phyloP scores from a whole-genome alignment of 2,329 filamentous ascomycete genomes.

The Coccinonectria pachysandricola region DNA sequence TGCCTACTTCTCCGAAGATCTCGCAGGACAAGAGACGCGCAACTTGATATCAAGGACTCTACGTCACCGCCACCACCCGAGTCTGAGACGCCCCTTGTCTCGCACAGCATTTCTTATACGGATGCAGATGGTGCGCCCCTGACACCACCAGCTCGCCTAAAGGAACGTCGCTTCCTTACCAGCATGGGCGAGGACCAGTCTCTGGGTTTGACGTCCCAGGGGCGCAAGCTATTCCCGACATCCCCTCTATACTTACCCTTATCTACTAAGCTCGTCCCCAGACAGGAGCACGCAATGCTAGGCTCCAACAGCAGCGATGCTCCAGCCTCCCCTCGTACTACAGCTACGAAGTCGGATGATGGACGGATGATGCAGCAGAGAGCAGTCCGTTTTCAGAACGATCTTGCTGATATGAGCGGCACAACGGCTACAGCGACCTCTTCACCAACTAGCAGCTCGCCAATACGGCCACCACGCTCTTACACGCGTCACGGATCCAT shows the following conservation, averaged over 20 bases:
- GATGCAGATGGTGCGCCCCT: constrained; percentile 18
- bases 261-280: too few relatives aligned
- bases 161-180: constrained; percentile 33
- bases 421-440: constrained; percentile 1
- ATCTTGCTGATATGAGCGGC: too few relatives aligned
- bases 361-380: constrained; percentile 3
- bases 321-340: too few relatives aligned
- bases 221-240: too few relatives aligned
- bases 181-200: not conserved
- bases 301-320: too few relatives aligned
- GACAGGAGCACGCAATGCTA: too few relatives aligned
- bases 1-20: constrained; percentile 25
- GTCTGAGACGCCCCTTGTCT: constrained; percentile 33
- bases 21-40: constrained; percentile 5
- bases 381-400: too few relatives aligned
- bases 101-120: constrained; percentile 22
- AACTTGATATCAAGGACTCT: constrained; percentile 12
- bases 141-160: constrained; percentile 37
- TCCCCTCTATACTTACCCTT: too few relatives aligned
- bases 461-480: constrained; percentile 6
- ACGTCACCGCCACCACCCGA: constrained; percentile 17
- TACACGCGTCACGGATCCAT: constrained; percentile 8
- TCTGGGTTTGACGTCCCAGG: not conserved
- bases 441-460: constrained; percentile 5
- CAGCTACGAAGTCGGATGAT: too few relatives aligned